phyloP scores from a whole-genome alignment of 768 basidiomycete genomes.

The Suillus occidentalis region DNA sequence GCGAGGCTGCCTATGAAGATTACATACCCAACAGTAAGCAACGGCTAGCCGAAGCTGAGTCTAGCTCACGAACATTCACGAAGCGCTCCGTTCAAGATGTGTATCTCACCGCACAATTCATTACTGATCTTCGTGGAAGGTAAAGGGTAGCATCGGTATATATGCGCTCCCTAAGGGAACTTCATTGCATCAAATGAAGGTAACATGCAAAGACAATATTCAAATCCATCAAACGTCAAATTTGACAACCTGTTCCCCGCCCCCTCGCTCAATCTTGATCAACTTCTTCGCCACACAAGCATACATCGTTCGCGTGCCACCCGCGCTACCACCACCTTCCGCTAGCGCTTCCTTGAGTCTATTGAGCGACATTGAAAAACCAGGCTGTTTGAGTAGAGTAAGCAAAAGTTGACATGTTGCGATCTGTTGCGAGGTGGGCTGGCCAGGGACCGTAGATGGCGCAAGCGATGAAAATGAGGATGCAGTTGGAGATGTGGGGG shows the following conservation, averaged over 20 bases:
- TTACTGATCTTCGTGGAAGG: not conserved
- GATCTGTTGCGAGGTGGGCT: constrained; percentile 65
- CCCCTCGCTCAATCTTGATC: constrained; percentile 73
- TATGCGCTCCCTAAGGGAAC: not conserved
- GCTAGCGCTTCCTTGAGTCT: constrained; percentile 60
- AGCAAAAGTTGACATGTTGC: constrained; percentile 68
- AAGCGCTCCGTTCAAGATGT: not conserved
- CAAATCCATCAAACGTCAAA: constrained; percentile 58
- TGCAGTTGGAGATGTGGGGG: constrained; percentile 55
- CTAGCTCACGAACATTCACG: not conserved
- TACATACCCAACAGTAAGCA: no score
- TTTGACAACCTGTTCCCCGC: constrained; percentile 72
- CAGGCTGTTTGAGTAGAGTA: constrained; percentile 53
- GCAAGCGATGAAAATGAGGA: constrained; percentile 52
- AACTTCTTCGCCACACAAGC: constrained; percentile 81
- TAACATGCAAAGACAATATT: not conserved
- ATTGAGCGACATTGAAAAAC: constrained; percentile 59
- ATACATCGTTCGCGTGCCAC: constrained; percentile 65
- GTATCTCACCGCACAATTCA: no score
- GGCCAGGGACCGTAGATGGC: constrained; percentile 31
- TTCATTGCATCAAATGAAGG: not conserved
- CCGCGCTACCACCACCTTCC: constrained; percentile 41
- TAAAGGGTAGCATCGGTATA: not conserved
- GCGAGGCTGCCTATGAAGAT: no score
- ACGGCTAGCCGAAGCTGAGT: not conserved